These are phyloP conservation scores for Erysimum pusillum DNA, from an alignment of 441 rosid genomes.

Conservation along the genomic window DNA sequence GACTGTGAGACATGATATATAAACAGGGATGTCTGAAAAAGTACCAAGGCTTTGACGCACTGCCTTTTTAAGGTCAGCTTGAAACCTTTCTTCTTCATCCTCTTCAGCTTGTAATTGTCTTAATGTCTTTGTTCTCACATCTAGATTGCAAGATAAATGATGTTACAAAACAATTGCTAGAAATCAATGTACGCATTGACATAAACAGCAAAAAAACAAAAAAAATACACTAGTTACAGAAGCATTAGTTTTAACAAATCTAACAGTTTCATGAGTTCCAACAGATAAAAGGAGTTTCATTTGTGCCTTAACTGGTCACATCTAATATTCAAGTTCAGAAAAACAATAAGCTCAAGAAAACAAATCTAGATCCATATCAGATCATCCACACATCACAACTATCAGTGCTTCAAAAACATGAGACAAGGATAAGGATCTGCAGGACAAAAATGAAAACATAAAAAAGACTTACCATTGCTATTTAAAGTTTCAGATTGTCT, in stretches of 20 bases:
- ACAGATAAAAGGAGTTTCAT: constrained; percentile 16
- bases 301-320: constrained; percentile 1
- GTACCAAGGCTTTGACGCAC: constrained; percentile 95
- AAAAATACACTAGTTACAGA: constrained; percentile 25
- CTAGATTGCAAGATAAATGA: constrained; percentile 45
- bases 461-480: constrained; percentile 48
- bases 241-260: not conserved
- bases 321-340: constrained; percentile 22
- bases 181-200: constrained; percentile 10
- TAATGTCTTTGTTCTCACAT: constrained; percentile 68
- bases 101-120: constrained; percentile 85
- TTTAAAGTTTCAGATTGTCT: constrained; percentile 43
- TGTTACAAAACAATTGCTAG: constrained; percentile 32
- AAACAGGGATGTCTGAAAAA: constrained; percentile 31
- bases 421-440: not conserved
- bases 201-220: constrained; percentile 11
- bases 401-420: constrained; percentile 15
- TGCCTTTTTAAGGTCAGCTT: constrained; percentile 88
- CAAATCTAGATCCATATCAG: constrained; percentile 2
- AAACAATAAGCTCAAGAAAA: constrained; percentile 9
- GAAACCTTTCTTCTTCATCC: constrained; percentile 94
- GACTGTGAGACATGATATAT: constrained; percentile 20
- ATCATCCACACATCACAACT: constrained; percentile 22
- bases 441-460: not conserved
- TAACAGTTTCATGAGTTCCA: constrained; percentile 3